Conservation (phyloP, 2,329 filamentous ascomycete genomes). For the Penicillium sp. region DNA sequence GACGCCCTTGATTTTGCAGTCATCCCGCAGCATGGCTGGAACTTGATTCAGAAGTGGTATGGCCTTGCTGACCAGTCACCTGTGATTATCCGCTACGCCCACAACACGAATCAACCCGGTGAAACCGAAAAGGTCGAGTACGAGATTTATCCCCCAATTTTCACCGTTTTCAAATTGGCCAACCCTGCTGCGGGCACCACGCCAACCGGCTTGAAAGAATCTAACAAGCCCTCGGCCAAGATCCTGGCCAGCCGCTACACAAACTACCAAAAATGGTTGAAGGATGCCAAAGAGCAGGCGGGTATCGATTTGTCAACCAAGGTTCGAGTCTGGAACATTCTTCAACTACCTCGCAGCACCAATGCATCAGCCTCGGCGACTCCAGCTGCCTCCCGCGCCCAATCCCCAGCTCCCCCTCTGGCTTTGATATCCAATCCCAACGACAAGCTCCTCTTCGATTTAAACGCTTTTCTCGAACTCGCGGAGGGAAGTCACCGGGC, state of each 20-base stretch:
- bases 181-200: slow-evolving; percentile 57
- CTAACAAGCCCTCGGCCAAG: slow-evolving; percentile 60
- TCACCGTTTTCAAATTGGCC: slow-evolving; percentile 79
- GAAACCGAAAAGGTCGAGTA: slow-evolving; percentile 69
- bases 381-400: slow-evolving; percentile 44
- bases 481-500: slow-evolving; percentile 65
- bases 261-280: slow-evolving; percentile 72
- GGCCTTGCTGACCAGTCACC: slow-evolving; percentile 68
- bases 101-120: slow-evolving; percentile 66
- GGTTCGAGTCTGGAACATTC: slow-evolving; percentile 72
- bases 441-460: slow-evolving; percentile 59
- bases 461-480: slow-evolving; percentile 62
- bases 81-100: slow-evolving; percentile 71
- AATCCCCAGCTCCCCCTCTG: slow-evolving; percentile 45
- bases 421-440: slow-evolving; percentile 44
- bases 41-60: slow-evolving; percentile 78
- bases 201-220: slow-evolving; percentile 61
- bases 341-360: slow-evolving; percentile 46
- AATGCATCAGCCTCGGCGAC: slow-evolving; percentile 45
- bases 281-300: slow-evolving; percentile 66
- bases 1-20: slow-evolving; percentile 72
- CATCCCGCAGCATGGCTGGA: slow-evolving; percentile 77
- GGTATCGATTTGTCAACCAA: slow-evolving; percentile 69
- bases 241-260: slow-evolving; percentile 70
- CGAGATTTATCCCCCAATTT: slow-evolving; percentile 80